Evolutionary conservation across 2,329 filamentous ascomycete genomes (phyloP), one percentile per base, ranked within the genome.

Genomic region (Aspergillus hiratsukae): DNA sequence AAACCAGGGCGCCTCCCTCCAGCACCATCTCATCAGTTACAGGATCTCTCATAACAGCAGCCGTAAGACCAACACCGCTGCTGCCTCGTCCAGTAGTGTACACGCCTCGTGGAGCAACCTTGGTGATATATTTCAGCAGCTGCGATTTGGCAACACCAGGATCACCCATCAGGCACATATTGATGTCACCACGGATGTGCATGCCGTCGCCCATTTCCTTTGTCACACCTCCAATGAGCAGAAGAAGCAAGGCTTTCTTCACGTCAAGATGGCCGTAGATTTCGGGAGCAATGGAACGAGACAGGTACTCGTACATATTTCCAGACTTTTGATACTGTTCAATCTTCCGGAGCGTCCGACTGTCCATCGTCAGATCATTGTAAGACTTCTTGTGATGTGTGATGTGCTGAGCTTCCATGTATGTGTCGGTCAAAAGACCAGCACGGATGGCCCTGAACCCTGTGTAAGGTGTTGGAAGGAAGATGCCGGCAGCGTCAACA

Each of bases 91-190:
- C 89, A 58, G 88, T 91, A 2, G 89, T 92, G 75, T 91, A 92
- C 51, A 92, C 87, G 64, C 91, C 92, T 61, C 94, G 90, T 59
- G 94, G 94, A 1, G 94, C 93, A 29, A 99, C 94, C 78, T 99
- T 97, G 63, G 91, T 91, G 71, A 99, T 97, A 74, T 99, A 99
- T 77, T 97, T 97, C 64, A 99, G 83, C 64, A 99, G 80, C 79
- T 99, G 94, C 40, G 94, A 99, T 79, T 99, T 99, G 78, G 94
- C 94, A 71, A 99, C 94, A 90, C 94, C 94, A 72, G 94, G 94
- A 70, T 99, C 94, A 82, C 94, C 94, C 94, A 99, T 99, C 69
- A 99, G 79, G 74, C 94, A 97, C 61, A 99, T 88, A 77, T 99
- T 99, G 80, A 99, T 96, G 70, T 99, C 94, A 67, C 94, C 94